These are phyloP conservation scores for Corniculantispora saksenae DNA, from an alignment of 2,329 filamentous ascomycete species.

Conservation along the genomic window DNA sequence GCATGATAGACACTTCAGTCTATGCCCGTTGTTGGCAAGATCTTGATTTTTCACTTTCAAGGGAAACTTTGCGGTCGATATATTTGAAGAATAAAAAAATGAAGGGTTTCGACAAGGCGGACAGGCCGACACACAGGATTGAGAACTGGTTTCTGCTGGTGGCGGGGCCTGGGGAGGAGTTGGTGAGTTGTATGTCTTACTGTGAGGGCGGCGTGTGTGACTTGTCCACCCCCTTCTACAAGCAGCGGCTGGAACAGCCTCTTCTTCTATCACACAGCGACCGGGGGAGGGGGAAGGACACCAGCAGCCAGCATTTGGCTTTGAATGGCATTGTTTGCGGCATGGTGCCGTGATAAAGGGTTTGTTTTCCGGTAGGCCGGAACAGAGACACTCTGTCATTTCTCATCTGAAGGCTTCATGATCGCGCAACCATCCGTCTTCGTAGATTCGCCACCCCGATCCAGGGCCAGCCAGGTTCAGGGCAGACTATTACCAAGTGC, in stretches of 20 bases:
- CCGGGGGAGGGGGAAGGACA: not conserved
- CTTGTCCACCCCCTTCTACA: not conserved
- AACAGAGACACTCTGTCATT: not conserved
- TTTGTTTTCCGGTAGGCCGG: not conserved
- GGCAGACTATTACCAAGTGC: not conserved
- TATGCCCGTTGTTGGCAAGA: not conserved
- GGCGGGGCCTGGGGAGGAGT: not conserved
- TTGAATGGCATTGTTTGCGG: constrained; percentile 9
- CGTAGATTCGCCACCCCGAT: not conserved
- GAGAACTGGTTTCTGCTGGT: not conserved
- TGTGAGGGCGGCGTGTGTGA: constrained; percentile 1
- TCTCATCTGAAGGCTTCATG: not conserved
- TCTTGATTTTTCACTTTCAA: not conserved
- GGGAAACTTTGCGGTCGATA: not conserved
- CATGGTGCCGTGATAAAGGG: not conserved
- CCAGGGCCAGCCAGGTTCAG: not conserved
- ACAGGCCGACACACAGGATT: not conserved
- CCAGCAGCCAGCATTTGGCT: no score
- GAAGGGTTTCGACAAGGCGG: not conserved
- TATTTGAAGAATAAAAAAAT: not conserved
- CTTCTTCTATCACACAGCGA: not conserved
- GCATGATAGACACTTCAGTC: not conserved
- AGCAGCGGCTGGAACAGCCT: not conserved
- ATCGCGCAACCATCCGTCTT: not conserved
- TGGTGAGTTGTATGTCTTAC: constrained; percentile 10